Percentiles rank a stretch among this genome's conserved stretches.
Conservation (phyloP, 331 rosid species). For the Phaseolus coccineus region DNA sequence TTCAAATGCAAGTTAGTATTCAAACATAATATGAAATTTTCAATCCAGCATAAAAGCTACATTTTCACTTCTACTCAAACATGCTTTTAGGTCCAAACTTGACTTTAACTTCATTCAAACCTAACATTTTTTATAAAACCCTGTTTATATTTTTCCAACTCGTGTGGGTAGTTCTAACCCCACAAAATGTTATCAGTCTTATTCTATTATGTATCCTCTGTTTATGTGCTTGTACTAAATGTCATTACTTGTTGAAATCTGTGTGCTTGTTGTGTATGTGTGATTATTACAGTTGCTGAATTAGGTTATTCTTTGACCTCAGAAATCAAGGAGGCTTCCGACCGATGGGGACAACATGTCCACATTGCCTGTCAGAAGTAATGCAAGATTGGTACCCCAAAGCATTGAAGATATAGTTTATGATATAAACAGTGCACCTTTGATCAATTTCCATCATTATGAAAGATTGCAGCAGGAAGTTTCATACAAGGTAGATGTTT, state of each 20-base stretch:
- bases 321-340: slow-evolving; percentile 58
- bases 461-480: slow-evolving; percentile 80
- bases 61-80: background rate
- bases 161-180: background rate
- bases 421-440: slow-evolving; percentile 64
- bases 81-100: background rate
- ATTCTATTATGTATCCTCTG: slow-evolving; percentile 29
- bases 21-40: background rate
- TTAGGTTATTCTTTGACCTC: slow-evolving; percentile 49
- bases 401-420: slow-evolving; percentile 59
- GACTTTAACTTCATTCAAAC: background rate
- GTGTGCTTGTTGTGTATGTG: background rate
- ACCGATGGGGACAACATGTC: slow-evolving; percentile 56
- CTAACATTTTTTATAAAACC: background rate
- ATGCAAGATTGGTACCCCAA: slow-evolving; percentile 66
- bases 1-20: background rate
- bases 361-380: slow-evolving; percentile 56
- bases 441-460: slow-evolving; percentile 74
- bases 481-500: slow-evolving; percentile 61
- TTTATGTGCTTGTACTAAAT: slow-evolving; percentile 33
- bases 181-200: background rate
- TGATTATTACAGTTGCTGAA: slow-evolving; percentile 41
- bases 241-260: slow-evolving; percentile 14
- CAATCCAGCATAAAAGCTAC: background rate
- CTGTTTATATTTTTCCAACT: background rate